phyloP scores from a whole-genome alignment of 257 asterid genomes.

The Capsicum pubescens region DNA sequence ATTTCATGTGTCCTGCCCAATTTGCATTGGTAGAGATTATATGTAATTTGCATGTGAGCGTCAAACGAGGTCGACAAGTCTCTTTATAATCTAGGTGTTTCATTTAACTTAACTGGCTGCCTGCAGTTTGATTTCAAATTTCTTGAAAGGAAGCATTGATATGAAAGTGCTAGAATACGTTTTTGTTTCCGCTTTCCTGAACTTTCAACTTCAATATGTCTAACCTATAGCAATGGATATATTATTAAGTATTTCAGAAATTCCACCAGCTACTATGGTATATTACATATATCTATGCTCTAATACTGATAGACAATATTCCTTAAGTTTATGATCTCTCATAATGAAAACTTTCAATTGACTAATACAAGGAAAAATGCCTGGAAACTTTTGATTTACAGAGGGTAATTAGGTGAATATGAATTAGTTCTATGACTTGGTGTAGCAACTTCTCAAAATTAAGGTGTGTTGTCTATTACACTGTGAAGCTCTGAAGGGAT shows the following conservation, averaged over 20 bases:
- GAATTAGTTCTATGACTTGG: not conserved
- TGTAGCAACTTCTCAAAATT: slow-evolving; percentile 19
- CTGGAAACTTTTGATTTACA: not conserved
- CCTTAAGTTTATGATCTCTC: slow-evolving; percentile 9
- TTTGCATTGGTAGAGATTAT: not conserved
- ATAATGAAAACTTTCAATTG: not conserved
- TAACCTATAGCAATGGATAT: not conserved
- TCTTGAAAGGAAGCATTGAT: slow-evolving; percentile 21
- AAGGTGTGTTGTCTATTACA: not conserved
- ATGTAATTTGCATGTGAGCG: slow-evolving; percentile 19
- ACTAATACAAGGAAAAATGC: not conserved
- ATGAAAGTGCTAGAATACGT: not conserved
- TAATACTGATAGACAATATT: not conserved
- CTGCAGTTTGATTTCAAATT: slow-evolving; percentile 24
- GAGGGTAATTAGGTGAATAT: slow-evolving; percentile 1
- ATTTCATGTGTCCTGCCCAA: not conserved
- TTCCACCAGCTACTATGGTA: not conserved
- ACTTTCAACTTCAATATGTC: slow-evolving; percentile 19
- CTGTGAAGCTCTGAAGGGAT: not conserved
- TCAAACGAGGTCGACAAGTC: not conserved
- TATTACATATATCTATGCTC: slow-evolving; percentile 11
- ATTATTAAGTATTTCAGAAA: not conserved
- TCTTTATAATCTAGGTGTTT: not conserved
- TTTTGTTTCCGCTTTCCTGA: slow-evolving; percentile 15
- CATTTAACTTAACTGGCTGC: slow-evolving; percentile 22